Conservation (phyloP, 768 basidiomycete species). For the Mycena chlorophos region DNA sequence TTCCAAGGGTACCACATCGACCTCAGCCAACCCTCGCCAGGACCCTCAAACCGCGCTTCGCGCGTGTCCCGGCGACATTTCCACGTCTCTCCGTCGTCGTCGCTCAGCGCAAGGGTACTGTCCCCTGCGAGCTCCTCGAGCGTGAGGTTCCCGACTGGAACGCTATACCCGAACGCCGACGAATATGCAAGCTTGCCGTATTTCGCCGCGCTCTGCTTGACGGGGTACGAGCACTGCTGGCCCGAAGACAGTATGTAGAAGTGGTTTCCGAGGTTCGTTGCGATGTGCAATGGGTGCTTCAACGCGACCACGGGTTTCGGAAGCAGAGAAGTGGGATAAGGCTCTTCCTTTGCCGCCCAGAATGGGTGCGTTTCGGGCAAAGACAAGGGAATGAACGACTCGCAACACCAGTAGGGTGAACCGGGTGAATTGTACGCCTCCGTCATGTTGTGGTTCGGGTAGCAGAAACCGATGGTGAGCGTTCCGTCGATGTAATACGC, state of each 20-base stretch:
- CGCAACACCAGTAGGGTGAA: conserved; percentile 82
- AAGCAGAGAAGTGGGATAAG: conserved; percentile 53
- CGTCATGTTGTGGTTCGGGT: conserved; percentile 73
- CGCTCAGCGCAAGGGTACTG: conserved; percentile 67
- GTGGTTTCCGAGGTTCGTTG: conserved; percentile 61
- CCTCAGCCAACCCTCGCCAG: conserved; percentile 47
- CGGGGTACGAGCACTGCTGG: conserved; percentile 76
- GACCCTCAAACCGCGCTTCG: conserved; percentile 56
- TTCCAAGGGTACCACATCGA: conserved; percentile 77
- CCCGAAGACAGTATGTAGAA: conserved; percentile 74
- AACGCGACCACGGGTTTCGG: conserved; percentile 53
- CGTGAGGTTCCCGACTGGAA: conserved; percentile 64
- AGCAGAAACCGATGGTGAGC: conserved; percentile 68
- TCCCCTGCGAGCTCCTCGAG: conserved; percentile 74
- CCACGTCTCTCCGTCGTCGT: conserved; percentile 73
- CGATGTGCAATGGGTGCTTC: conserved; percentile 66
- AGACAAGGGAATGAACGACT: conserved; percentile 68
- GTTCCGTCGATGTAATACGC: conserved; percentile 65
- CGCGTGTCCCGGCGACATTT: conserved; percentile 63
- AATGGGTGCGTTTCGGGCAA: conserved; percentile 69
- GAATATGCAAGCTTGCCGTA: conserved; percentile 80
- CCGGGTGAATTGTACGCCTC: conserved; percentile 81
- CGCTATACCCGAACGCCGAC: conserved; percentile 75
- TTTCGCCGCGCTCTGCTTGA: conserved; percentile 77
- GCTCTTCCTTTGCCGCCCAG: conserved; percentile 68